Evolutionary conservation across 1,284 basidiomycete species (phyloP), one percentile per base, ranked within the genome.

Genomic region (Mycosarcoma mackinlayi): DNA sequence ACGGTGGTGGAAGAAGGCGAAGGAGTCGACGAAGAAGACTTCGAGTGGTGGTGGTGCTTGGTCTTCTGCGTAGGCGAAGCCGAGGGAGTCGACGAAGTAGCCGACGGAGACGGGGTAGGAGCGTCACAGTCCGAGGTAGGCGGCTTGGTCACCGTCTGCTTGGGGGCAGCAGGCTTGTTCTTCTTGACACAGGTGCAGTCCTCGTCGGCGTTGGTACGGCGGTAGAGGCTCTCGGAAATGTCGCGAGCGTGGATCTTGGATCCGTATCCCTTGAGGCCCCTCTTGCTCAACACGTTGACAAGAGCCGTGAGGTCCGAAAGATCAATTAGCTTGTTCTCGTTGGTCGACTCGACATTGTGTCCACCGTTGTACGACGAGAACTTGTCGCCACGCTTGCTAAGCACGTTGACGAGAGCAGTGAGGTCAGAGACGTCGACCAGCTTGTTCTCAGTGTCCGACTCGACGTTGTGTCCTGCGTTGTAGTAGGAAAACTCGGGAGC

Each of bases 101-200:
- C 16, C 13, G 31, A 28, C 9, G 37, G 18, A 25, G 56, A n/a
- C 11, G 56, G 25, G 14, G 55, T 3, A 16, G 55, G 47, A 24
- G 42, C 40, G 41, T 53, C 57, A 19, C n/a, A 27, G 25, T 30
- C 38, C 24, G 23, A 16, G 11, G 47, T 34, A 38, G 50, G 40
- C 6, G 51, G 51, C 7, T 38, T 50, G 16, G 53, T 44, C 13
- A n/a, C 6, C 18, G 47, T 45, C 44, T 51, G 52, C 50, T 52
- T 58, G 16, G 64, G 64, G 28, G 64, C 39, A 19, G 41, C 30
- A 7, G 54, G 53, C 60, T 69, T 64, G 51, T 34, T 41, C 56
- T 65, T 71, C 68, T 71, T 71, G 50, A 58, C 50, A 42, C 68
- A 71, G 19, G 62, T 61, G 68, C 68, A 71, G 62, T 62, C 51